These are phyloP conservation scores for Epichloe glyceriae DNA, from an alignment of 2,329 filamentous ascomycete genomes.

Conservation along the genomic window DNA sequence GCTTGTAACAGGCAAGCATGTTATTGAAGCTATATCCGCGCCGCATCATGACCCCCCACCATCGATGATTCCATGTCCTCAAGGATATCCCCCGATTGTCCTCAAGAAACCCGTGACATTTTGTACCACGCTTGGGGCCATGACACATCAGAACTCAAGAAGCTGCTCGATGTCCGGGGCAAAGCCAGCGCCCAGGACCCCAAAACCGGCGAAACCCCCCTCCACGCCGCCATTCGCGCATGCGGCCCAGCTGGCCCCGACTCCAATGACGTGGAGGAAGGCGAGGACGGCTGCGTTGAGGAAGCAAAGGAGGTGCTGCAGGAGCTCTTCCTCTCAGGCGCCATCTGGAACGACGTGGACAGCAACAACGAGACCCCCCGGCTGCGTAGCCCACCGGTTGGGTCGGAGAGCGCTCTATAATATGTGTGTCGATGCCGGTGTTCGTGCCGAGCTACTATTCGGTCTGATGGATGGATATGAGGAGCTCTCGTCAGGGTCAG, in stretches of 20 bases:
- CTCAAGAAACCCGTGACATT: constrained; percentile 35
- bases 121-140: constrained; percentile 43
- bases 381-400: constrained; percentile 65
- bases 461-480: constrained; percentile 74
- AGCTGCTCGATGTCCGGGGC: constrained; percentile 51
- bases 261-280: constrained; percentile 15
- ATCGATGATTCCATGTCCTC: constrained; percentile 37
- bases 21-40: background rate
- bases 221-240: constrained; percentile 81
- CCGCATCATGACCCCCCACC: constrained; percentile 9
- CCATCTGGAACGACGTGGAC: constrained; percentile 96
- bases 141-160: constrained; percentile 53
- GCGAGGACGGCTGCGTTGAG: constrained; percentile 34
- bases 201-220: constrained; percentile 71
- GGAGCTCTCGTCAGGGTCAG: constrained; percentile 46
- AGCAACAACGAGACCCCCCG: constrained; percentile 78
- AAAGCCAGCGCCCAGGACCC: constrained; percentile 69
- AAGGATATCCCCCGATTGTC: constrained; percentile 41
- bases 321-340: constrained; percentile 72
- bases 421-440: constrained; percentile 76
- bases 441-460: constrained; percentile 79
- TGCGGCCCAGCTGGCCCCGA: constrained; percentile 34
- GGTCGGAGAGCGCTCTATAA: constrained; percentile 62
- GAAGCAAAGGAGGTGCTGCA: constrained; percentile 55
- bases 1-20: background rate